phyloP scores from a whole-genome alignment of 345 rosid genomes.

The Jatropha curcas region DNA sequence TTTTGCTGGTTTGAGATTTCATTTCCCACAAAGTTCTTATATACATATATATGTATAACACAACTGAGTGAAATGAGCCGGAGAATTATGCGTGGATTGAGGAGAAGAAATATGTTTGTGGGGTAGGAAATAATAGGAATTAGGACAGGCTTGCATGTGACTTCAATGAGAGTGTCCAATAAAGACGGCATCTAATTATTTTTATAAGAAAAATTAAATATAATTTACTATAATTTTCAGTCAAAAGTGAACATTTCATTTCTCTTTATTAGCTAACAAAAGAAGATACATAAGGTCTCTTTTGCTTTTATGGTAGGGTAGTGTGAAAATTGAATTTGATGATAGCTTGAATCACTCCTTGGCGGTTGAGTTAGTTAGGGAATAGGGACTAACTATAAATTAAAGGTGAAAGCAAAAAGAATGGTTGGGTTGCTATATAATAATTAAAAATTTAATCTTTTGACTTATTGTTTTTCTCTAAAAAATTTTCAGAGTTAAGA shows the following conservation, averaged over 20 bases:
- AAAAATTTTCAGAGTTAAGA: too few species aligned
- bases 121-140: constrained; percentile 33
- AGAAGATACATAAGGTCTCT: not conserved
- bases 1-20: not conserved
- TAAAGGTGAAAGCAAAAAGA: not conserved
- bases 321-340: not conserved
- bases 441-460: too few species aligned
- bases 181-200: constrained; percentile 17
- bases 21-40: not conserved
- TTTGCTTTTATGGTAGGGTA: constrained; percentile 13
- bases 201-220: not conserved
- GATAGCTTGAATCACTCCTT: not conserved
- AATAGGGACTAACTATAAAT: not conserved
- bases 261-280: not conserved
- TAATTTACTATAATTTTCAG: not conserved
- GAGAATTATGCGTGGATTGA: constrained; percentile 56
- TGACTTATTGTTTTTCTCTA: too few species aligned
- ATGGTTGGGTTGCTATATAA: not conserved
- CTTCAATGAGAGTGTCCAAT: constrained; percentile 20
- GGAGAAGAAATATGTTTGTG: constrained; percentile 37
- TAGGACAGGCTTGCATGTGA: constrained; percentile 40
- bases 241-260: constrained; percentile 23
- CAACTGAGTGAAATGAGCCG: constrained; percentile 13
- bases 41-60: not conserved
- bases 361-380: constrained; percentile 35